phyloP scores from a whole-genome alignment of 2,329 filamentous ascomycete species.

The Penicillium hordei region DNA sequence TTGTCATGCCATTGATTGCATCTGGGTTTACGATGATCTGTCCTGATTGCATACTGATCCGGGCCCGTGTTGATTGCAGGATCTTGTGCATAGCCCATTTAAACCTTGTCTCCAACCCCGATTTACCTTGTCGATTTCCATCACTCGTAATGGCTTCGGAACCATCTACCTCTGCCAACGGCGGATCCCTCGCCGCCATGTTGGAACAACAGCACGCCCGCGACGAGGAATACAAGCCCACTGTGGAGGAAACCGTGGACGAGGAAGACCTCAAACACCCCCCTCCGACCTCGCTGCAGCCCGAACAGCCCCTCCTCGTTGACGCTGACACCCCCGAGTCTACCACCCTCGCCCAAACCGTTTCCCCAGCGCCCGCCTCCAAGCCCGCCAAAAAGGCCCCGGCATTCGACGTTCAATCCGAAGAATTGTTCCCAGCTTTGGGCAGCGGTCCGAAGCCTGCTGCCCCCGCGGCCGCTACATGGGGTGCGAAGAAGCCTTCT shows the following conservation, averaged over 20 bases:
- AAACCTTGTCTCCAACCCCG: constrained; percentile 2
- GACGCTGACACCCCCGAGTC: constrained; percentile 13
- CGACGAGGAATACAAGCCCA: constrained; percentile 59
- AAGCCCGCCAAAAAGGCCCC: constrained; percentile 46
- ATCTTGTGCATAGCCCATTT: constrained; percentile 13
- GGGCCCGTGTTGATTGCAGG: constrained; percentile 19
- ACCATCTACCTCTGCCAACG: constrained; percentile 34
- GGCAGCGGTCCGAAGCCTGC: constrained; percentile 67
- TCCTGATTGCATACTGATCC: constrained; percentile 18
- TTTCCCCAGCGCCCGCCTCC: constrained; percentile 35
- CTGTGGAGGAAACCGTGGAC: constrained; percentile 77
- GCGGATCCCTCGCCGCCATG: constrained; percentile 52
- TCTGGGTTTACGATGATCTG: background rate
- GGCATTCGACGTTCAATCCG: constrained; percentile 76
- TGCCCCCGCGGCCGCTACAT: constrained; percentile 66
- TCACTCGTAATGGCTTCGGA: constrained; percentile 36
- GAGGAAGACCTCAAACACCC: constrained; percentile 69
- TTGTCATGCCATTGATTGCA: background rate
- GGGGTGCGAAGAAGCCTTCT: constrained; percentile 65
- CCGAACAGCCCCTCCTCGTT: constrained; percentile 15
- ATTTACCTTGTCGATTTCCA: constrained; percentile 4
- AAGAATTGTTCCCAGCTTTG: constrained; percentile 91
- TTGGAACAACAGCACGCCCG: constrained; percentile 55
- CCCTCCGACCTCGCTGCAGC: constrained; percentile 47
- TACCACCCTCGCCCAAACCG: constrained; percentile 28